Evolutionary conservation across 2,329 filamentous ascomycete genomes (phyloP).

Genomic region (Pyrenophora seminiperda): DNA sequence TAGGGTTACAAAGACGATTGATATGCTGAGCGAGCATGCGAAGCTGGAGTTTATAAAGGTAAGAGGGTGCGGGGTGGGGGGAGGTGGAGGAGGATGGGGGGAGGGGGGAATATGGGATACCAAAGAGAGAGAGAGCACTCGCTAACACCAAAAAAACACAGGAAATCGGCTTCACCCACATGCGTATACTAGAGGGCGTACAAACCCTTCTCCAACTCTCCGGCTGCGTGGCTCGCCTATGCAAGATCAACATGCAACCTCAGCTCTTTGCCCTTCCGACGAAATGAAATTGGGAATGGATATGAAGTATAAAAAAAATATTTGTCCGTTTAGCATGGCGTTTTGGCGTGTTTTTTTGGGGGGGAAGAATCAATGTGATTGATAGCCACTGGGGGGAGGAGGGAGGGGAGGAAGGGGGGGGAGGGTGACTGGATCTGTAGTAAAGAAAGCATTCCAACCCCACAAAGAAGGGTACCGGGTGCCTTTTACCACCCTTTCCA

Average conservation of each 20-base stretch:
- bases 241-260: slow-evolving; percentile 96
- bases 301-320: slow-evolving; percentile 16
- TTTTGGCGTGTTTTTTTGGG: no score
- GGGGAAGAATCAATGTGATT: no score
- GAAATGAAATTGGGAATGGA: slow-evolving; percentile 11
- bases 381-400: no score
- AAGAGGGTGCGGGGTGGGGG: no score
- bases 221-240: slow-evolving; percentile 87
- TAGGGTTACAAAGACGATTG: slow-evolving; percentile 94
- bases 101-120: background rate
- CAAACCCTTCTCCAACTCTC: slow-evolving; percentile 93
- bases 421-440: no score
- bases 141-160: slow-evolving; percentile 14
- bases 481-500: no score
- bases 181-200: slow-evolving; percentile 98
- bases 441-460: no score
- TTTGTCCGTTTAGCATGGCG: slow-evolving; percentile 42
- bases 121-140: no score
- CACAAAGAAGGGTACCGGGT: no score
- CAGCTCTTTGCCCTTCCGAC: slow-evolving; percentile 67
- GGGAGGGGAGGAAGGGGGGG: no score
- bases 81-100: no score
- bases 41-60: slow-evolving; percentile 93
- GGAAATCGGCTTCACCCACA: slow-evolving; percentile 98
- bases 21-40: slow-evolving; percentile 87